phyloP scores from a whole-genome alignment of 306 rosid species.

The Cucurbita moschata region DNA sequence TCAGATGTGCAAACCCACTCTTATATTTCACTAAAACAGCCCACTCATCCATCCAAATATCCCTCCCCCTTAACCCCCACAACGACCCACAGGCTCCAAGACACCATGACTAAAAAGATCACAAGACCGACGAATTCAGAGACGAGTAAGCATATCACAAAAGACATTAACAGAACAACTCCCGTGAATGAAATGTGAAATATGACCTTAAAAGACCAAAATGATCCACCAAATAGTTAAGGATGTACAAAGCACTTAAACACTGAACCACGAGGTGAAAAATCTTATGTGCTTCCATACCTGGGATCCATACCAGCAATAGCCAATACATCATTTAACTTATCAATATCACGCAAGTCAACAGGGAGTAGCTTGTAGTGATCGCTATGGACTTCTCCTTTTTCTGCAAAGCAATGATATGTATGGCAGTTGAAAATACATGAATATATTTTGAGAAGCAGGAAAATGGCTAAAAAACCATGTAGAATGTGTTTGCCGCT shows the following conservation, averaged over 20 bases:
- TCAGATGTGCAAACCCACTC: neutral
- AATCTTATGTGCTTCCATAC: conserved; percentile 23
- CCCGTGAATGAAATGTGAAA: neutral
- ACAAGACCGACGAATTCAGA: neutral
- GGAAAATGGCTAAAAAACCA: neutral
- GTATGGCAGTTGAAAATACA: neutral
- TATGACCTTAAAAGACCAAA: neutral
- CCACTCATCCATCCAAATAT: neutral
- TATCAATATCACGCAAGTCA: conserved; percentile 53
- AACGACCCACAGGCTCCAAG: neutral
- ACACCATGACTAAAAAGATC: neutral
- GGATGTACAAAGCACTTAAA: neutral
- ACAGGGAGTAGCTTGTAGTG: conserved; percentile 78
- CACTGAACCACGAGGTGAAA: neutral
- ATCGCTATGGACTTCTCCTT: conserved; percentile 75
- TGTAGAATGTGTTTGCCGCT: neutral
- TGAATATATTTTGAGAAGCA: neutral
- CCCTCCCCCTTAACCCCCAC: neutral
- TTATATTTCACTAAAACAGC: neutral
- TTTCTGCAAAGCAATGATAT: conserved; percentile 41
- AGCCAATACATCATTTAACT: conserved; percentile 44
- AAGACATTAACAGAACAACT: neutral
- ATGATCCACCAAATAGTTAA: neutral
- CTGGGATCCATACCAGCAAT: conserved; percentile 72
- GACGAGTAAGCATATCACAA: neutral